Percentiles rank a stretch among this genome's conserved stretches.
Evolutionary conservation across 78 protist species (phyloP).

Genomic region (Cyanophora paradoxa): DNA sequence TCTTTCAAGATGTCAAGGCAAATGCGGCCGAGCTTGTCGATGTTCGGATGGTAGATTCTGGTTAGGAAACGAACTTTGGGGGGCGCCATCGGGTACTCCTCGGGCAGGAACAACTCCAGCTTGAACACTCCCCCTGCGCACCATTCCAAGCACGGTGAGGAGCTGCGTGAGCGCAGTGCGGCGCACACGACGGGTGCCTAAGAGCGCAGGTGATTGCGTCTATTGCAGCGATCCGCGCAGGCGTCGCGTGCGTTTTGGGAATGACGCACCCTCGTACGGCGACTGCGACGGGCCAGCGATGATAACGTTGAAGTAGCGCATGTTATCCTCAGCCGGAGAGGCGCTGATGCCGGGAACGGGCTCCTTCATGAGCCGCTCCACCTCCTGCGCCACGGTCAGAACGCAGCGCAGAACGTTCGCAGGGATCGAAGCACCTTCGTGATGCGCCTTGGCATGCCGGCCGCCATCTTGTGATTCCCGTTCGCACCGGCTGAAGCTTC

Average conservation of each 20-base stretch:
- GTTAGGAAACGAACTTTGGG: conserved; percentile 71
- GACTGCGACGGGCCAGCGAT: conserved; percentile 76
- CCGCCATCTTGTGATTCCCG: no score
- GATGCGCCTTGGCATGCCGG: not conserved
- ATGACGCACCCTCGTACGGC: conserved; percentile 70
- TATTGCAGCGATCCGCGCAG: not conserved
- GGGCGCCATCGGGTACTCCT: conserved; percentile 94
- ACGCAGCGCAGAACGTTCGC: not conserved
- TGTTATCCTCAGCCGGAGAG: conserved; percentile 72
- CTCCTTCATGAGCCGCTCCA: conserved; percentile 22
- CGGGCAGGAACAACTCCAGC: conserved; percentile 89
- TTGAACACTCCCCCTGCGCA: conserved; percentile 74
- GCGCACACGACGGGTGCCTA: not conserved
- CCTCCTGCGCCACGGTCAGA: conserved; percentile 2
- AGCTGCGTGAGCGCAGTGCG: not conserved
- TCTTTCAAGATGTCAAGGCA: conserved; percentile 97
- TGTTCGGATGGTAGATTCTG: conserved; percentile 96
- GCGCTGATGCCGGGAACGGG: conserved; percentile 80
- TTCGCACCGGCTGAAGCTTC: no score
- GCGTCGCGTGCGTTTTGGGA: not conserved
- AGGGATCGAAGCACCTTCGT: not conserved
- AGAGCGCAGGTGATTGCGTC: not conserved
- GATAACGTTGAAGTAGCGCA: conserved; percentile 82
- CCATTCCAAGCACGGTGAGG: not conserved
- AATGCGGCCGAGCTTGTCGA: conserved; percentile 91